Base-by-base conservation (phyloP, 2,329 filamentous ascomycete species). In the Hymenoscyphus linearis region DNA sequence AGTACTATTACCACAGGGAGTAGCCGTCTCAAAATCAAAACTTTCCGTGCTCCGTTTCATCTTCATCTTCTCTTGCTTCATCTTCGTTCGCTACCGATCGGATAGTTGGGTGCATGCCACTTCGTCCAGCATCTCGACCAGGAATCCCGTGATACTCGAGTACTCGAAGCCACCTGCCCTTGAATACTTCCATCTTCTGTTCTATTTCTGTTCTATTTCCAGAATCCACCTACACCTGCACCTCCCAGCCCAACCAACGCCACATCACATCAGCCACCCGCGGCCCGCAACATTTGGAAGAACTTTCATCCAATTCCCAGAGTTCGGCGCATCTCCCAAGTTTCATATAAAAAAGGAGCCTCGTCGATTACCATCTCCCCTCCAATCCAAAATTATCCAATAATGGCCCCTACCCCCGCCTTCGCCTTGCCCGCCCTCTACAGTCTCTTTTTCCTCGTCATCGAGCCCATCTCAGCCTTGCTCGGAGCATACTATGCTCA, bases 401-500 rank as follows among this genome's bases (percentile, higher is more conserved):
- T 0, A 18, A 67, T 66, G 64, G 18, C 64, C 58, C 22, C 36
- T 36, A 47, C 65, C 54, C 64, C 72, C 59, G 77, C 77, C 53
- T 76, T 81, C 64, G 72, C 72, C 60, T 80, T 90, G 40, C 87
- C 88, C 25, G 67, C 81, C 37, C 66, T 79, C 64, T 93, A 93
- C 77, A 82, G 82, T 61, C 68, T 87, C 71, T 91, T 93, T 78
- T 93, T 93, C 77, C 84, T 92, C 64, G 80, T 86, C 71, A 77
- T 93, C 69, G 90, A 93, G 74, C 83, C 83, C 22, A 60, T 82
- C 62, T 79, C 79, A 58, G 80, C 82, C 54, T 70, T 83, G 7
- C 70, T 77, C 2, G 83, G 83, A 31, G 81, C 82, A 62, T 78
- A 80, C 70, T 80, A 77, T 69, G 82, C 82, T 57, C 76, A 78